Evolutionary conservation across 345 rosid species (phyloP).

Genomic region (Euphorbia tirucalli): DNA sequence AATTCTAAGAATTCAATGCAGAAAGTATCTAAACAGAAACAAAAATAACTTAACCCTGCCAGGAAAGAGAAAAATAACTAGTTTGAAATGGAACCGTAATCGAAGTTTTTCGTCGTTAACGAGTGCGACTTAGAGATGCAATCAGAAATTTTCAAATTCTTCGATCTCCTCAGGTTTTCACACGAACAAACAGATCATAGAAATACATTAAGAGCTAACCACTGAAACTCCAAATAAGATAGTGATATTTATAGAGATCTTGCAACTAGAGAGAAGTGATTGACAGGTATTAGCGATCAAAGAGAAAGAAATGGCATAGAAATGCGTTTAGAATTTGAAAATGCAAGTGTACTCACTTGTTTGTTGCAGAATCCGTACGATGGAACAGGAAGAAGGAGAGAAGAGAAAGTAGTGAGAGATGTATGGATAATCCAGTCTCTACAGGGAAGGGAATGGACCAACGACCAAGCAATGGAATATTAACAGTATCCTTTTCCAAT

Average conservation of each 20-base stretch:
- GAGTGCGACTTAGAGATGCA: neutral
- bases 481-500: neutral
- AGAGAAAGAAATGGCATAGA: neutral
- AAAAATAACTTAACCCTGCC: neutral
- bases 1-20: neutral
- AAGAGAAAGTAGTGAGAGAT: neutral
- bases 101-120: neutral
- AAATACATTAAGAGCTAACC: neutral
- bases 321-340: neutral
- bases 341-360: neutral
- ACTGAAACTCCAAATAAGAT: neutral
- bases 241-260: neutral
- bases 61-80: neutral
- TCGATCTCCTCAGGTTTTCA: neutral
- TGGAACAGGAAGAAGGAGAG: neutral
- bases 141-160: neutral
- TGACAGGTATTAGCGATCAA: neutral
- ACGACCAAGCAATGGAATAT: neutral
- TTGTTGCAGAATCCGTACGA: conserved; percentile 1
- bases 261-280: neutral
- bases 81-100: neutral
- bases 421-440: neutral
- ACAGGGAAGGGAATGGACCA: neutral
- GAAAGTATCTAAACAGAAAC: neutral
- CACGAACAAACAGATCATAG: conserved; percentile 6